Conservation (phyloP, 1,284 basidiomycete species). For the Leccinum huronense region DNA sequence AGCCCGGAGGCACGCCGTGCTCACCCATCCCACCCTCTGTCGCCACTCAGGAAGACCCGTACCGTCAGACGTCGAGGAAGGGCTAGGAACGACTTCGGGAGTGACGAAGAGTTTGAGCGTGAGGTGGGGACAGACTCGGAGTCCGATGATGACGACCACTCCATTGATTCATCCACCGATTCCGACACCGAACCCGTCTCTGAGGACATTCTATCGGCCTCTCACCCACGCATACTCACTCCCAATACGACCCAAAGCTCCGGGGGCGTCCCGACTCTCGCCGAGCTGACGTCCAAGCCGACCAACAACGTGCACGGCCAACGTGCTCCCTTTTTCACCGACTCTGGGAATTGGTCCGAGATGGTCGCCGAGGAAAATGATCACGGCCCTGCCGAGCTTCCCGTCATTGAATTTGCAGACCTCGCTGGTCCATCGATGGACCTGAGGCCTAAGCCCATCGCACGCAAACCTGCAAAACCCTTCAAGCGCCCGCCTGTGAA, state of each 20-base stretch:
- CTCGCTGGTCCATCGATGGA: conserved; percentile 46
- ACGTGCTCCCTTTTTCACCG: conserved; percentile 51
- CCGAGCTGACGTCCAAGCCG: conserved; percentile 23
- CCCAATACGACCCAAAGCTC: conserved; percentile 66
- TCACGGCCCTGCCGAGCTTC: conserved; percentile 61
- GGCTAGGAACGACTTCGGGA: conserved; percentile 53
- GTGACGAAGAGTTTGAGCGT: conserved; percentile 72
- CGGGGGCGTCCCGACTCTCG: conserved; percentile 35
- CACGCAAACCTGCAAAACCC: conserved; percentile 42
- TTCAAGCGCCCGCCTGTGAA: conserved; percentile 34
- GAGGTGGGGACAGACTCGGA: conserved; percentile 66
- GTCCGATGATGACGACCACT: conserved; percentile 56
- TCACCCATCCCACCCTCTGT: conserved; percentile 23
- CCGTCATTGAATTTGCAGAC: conserved; percentile 77
- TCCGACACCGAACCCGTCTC: conserved; percentile 65
- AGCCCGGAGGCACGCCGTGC: conserved; percentile 15
- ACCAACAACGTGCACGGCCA: conserved; percentile 31
- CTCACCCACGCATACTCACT: conserved; percentile 53
- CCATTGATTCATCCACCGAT: conserved; percentile 59
- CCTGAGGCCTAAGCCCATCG: conserved; percentile 29
- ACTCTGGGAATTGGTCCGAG: conserved; percentile 69
- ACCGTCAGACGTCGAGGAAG: conserved; percentile 51
- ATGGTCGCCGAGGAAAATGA: conserved; percentile 73
- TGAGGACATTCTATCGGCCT: conserved; percentile 53
- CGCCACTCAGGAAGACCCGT: conserved; percentile 50